Percentiles rank a stretch among this genome's conserved stretches.
Conservation (phyloP, 768 basidiomycete genomes). For the Hypsizygus marmoreus region DNA sequence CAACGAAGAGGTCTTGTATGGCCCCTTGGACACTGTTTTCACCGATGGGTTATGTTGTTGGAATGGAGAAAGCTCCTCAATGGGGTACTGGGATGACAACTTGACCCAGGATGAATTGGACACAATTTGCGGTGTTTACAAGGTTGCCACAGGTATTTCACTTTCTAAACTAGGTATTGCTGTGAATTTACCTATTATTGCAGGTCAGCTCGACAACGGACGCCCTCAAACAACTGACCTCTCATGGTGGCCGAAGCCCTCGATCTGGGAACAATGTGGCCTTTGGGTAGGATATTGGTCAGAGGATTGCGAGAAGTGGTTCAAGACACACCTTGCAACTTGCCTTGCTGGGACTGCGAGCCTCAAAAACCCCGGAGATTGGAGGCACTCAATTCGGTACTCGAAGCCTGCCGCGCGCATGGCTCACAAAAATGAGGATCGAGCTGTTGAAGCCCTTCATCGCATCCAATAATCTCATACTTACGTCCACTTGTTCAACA, state of each 20-base stretch:
- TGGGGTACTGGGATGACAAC: constrained; percentile 21
- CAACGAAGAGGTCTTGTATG: constrained; percentile 14
- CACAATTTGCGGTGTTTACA: constrained; percentile 23
- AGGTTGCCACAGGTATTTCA: constrained; percentile 18
- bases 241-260: constrained; percentile 21
- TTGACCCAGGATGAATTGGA: constrained; percentile 21
- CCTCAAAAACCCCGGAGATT: background rate
- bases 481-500: no score
- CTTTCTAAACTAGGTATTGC: background rate
- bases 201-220: background rate
- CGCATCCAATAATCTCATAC: no score
- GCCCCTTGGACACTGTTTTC: constrained; percentile 17
- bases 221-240: constrained; percentile 7
- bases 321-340: constrained; percentile 1
- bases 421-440: constrained; percentile 1
- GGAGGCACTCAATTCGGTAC: background rate
- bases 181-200: background rate
- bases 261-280: constrained; percentile 5
- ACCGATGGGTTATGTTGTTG: constrained; percentile 2
- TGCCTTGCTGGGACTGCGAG: constrained; percentile 2
- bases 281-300: constrained; percentile 20
- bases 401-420: background rate
- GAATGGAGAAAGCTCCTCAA: background rate
- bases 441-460: no score
- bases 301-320: constrained; percentile 21